Evolutionary conservation across 1,284 basidiomycete species (phyloP).

Genomic region (Clitocybe nebularis): DNA sequence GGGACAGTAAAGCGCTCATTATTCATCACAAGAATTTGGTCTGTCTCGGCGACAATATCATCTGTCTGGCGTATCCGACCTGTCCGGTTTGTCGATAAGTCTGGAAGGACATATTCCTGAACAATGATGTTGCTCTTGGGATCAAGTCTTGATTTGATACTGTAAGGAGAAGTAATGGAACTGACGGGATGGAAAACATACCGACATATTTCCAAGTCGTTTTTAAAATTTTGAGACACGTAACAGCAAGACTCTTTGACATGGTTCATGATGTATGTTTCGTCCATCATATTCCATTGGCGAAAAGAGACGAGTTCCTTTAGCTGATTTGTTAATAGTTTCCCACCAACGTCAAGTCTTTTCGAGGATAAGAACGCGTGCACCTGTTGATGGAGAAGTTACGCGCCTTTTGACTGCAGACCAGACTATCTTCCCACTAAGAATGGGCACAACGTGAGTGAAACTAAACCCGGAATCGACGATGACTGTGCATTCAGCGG

Average conservation of each 20-base stretch:
- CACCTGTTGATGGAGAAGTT: conserved; percentile 8
- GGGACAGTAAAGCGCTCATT: conserved; percentile 89
- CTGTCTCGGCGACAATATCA: conserved; percentile 53
- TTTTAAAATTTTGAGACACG: conserved; percentile 71
- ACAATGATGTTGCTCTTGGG: conserved; percentile 65
- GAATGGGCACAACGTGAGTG: conserved; percentile 87
- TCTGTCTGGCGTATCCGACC: conserved; percentile 62
- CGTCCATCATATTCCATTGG: conserved; percentile 98
- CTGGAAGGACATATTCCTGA: conserved; percentile 87
- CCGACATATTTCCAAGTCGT: conserved; percentile 80
- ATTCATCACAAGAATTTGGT: conserved; percentile 83
- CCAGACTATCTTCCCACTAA: conserved; percentile 74
- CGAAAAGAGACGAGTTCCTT: conserved; percentile 92
- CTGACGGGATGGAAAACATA: conserved; percentile 37
- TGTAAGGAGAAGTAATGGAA: conserved; percentile 7
- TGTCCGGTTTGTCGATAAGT: conserved; percentile 69
- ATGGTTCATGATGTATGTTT: conserved; percentile 88
- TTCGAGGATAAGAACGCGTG: conserved; percentile 19
- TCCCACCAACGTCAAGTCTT: conserved; percentile 92
- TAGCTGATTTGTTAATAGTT: conserved; percentile 90
- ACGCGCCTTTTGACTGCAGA: conserved; percentile 75
- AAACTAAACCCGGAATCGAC: conserved; percentile 92
- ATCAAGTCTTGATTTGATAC: conserved; percentile 33
- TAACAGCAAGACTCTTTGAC: conserved; percentile 89
- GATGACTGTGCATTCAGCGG: conserved; percentile 78